Base-by-base conservation (phyloP, 257 asterid genomes). In the Solanum tacnaense region DNA sequence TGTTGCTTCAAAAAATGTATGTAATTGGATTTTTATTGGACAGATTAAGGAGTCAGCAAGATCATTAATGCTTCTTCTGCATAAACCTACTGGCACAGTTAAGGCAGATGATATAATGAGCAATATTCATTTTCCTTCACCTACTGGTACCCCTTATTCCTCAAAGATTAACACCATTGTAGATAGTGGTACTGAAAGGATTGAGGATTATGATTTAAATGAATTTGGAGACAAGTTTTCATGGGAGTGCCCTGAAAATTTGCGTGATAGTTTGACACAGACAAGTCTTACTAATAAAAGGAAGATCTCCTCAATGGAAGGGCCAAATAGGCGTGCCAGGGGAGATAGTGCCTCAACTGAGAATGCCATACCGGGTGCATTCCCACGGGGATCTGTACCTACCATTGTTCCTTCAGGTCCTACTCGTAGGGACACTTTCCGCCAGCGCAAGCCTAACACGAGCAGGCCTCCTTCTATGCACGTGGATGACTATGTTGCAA, bases 401-500 rank as follows among this genome's bases (percentile, higher is more conserved):
- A 90, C 93, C 88, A 85, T 92, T 35, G 90, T 93, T 13, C 90
- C 98, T 62, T 88, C 98, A 27, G 99, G 93, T 86, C 98, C 98
- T 31, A 91, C 97, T 65, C 97, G 98, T 13, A 94, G 99, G 87
- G 99, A 97, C 90, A 91, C 94, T 86, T 97, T 97, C 90, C 93
- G 99, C 87, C 98, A 93, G 91, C 99, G 99, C 84, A 97, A 97
- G 93, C 98, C 98, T 39, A 97, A 97, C 93, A 97, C 99, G 65
- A 97, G 99, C 92, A 93, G 99, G 82, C 98, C 99, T 83, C 99
- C 99, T 88, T 97, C 99, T 87, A 97, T 97, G 99, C 99, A 97
- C 81, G 99, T 96, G 83, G 99, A 96, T 91, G 99, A 95, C 94
- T 96, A 95, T 91, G 99, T 96, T 87, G 97, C 97, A 75, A 94